These are phyloP conservation scores for Helotiales sp. DNA, from an alignment of 2,329 filamentous ascomycete genomes.

Conservation along the genomic window DNA sequence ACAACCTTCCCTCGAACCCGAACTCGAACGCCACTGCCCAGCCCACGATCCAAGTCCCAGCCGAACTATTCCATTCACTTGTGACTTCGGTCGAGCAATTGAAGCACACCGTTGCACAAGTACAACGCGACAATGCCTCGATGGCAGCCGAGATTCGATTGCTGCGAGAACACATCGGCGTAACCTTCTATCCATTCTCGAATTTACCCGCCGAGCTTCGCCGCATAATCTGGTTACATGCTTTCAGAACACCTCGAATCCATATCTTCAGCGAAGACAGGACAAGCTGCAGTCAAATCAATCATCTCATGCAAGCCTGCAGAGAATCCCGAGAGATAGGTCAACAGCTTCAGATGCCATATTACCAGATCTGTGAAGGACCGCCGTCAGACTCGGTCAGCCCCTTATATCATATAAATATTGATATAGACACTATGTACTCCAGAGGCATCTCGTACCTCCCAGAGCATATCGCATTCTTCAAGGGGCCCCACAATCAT, in stretches of 20 bases:
- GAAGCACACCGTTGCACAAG: neutral
- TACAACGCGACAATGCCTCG: neutral
- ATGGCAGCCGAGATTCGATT: neutral
- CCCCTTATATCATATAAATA: neutral
- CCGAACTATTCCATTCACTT: neutral
- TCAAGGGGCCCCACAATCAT: neutral
- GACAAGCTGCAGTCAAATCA: neutral
- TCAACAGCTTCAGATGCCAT: neutral
- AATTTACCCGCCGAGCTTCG: neutral
- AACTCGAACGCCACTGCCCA: neutral
- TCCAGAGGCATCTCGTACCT: neutral
- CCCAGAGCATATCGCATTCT: neutral
- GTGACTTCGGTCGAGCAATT: neutral
- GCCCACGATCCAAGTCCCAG: neutral
- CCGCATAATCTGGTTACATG: too few species aligned
- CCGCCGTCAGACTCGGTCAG: neutral
- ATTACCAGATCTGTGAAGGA: neutral
- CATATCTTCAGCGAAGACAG: neutral
- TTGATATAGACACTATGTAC: neutral
- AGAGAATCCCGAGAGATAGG: neutral
- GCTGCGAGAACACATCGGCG: neutral
- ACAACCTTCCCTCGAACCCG: neutral
- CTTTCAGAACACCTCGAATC: neutral
- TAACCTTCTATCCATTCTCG: neutral
- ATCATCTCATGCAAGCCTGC: neutral